Evolutionary conservation across 768 basidiomycete genomes (phyloP).

Genomic region (Boletus huronensis): DNA sequence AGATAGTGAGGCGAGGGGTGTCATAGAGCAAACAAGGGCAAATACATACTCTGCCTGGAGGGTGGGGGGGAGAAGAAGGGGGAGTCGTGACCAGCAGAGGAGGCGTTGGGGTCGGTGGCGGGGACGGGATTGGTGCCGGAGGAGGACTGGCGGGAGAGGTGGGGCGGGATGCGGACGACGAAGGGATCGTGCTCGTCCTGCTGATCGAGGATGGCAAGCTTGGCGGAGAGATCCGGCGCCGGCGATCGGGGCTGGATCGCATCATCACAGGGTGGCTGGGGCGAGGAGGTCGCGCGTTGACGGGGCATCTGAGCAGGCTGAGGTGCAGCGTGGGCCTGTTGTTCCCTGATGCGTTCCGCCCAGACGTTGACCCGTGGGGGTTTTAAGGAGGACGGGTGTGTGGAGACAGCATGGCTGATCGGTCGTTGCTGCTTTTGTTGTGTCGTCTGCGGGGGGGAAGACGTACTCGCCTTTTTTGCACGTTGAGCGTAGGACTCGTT

Average conservation of each 20-base stretch:
- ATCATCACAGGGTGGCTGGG: constrained; percentile 15
- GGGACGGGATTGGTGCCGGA: constrained; percentile 23
- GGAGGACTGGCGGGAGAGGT: constrained; percentile 30
- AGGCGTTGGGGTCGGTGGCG: constrained; percentile 23
- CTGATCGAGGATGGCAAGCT: constrained; percentile 25
- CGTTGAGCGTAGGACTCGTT: constrained; percentile 57
- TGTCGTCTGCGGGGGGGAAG: neutral
- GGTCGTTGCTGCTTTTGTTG: constrained; percentile 3
- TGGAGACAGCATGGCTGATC: neutral
- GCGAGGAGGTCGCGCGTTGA: constrained; percentile 10
- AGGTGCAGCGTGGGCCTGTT: constrained; percentile 29
- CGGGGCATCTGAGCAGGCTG: constrained; percentile 15
- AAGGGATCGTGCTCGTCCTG: constrained; percentile 41
- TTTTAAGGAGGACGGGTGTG: constrained; percentile 12
- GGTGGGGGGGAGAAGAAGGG: constrained; percentile 28
- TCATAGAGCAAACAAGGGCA: constrained; percentile 9
- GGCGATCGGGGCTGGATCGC: constrained; percentile 21
- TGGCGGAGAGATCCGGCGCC: constrained; percentile 9
- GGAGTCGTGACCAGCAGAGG: constrained; percentile 35
- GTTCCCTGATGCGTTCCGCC: constrained; percentile 40
- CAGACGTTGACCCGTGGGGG: constrained; percentile 38
- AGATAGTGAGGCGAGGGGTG: constrained; percentile 7
- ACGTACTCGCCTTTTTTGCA: constrained; percentile 41
- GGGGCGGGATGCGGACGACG: constrained; percentile 39
- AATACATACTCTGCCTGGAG: constrained; percentile 39